phyloP scores from a whole-genome alignment of 2,329 filamentous ascomycete genomes.

The Colletotrichum tofieldiae region DNA sequence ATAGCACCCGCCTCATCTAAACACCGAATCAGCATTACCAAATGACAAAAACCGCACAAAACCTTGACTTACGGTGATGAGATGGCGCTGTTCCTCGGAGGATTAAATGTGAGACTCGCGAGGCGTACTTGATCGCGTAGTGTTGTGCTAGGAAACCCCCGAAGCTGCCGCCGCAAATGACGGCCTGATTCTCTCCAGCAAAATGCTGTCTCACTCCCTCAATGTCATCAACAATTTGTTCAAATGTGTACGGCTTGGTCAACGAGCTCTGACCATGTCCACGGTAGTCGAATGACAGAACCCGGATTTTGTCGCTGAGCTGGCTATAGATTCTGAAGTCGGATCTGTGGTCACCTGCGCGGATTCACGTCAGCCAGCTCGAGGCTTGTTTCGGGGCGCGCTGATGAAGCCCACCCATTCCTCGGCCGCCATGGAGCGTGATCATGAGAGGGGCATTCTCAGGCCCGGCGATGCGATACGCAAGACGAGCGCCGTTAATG shows the following conservation, averaged over 20 bases:
- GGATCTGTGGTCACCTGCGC: slow-evolving; percentile 52
- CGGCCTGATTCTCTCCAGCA: slow-evolving; percentile 46
- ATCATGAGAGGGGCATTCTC: slow-evolving; percentile 53
- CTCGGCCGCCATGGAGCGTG: slow-evolving; percentile 56
- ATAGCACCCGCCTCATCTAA: slow-evolving; percentile 55
- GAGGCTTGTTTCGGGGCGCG: neutral
- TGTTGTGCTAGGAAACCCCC: slow-evolving; percentile 57
- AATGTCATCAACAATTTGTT: slow-evolving; percentile 56
- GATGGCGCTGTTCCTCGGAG: slow-evolving; percentile 56
- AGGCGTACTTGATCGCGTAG: slow-evolving; percentile 56
- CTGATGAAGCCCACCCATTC: slow-evolving; percentile 48
- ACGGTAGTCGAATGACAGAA: slow-evolving; percentile 56
- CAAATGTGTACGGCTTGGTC: slow-evolving; percentile 54
- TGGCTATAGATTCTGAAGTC: slow-evolving; percentile 53
- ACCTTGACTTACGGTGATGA: slow-evolving; percentile 51
- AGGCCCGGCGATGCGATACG: slow-evolving; percentile 51
- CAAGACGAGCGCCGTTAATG: slow-evolving; percentile 54
- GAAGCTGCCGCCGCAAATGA: slow-evolving; percentile 58
- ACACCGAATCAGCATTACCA: neutral
- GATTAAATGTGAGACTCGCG: slow-evolving; percentile 51
- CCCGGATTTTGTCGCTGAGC: slow-evolving; percentile 48
- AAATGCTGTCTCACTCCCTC: slow-evolving; percentile 52
- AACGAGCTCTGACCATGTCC: slow-evolving; percentile 55
- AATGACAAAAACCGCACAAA: neutral
- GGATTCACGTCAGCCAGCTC: neutral